phyloP scores from a whole-genome alignment of 2,329 filamentous ascomycete genomes.

The Paecilomyces formosus region DNA sequence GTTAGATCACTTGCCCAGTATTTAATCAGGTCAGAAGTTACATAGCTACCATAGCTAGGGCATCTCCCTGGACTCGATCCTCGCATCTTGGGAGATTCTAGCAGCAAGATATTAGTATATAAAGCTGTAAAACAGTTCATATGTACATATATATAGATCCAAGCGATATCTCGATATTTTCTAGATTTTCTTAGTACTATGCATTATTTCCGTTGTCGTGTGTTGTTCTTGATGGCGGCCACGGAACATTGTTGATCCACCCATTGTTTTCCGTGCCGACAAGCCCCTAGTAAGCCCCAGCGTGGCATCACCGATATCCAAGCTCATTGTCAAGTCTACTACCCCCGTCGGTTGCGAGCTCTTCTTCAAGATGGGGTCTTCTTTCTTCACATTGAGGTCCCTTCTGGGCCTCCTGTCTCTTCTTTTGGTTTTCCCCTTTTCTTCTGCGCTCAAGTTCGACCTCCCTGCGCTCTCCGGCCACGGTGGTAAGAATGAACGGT shows the following conservation, averaged over 20 bases:
- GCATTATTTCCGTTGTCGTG: no score
- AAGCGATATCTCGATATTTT: no score
- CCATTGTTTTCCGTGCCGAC: not conserved
- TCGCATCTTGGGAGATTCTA: no score
- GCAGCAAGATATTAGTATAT: no score
- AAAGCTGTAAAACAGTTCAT: no score
- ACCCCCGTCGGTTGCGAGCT: conserved; percentile 8
- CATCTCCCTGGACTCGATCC: no score
- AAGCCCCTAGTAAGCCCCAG: conserved; percentile 19
- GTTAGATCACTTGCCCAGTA: no score
- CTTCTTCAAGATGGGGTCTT: conserved; percentile 21
- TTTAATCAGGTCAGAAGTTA: no score
- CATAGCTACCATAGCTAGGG: no score
- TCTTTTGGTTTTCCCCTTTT: conserved; percentile 23
- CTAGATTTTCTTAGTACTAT: not conserved
- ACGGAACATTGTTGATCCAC: conserved; percentile 25
- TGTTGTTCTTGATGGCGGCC: not conserved
- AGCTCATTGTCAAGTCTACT: conserved; percentile 7
- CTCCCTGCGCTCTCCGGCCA: conserved; percentile 62
- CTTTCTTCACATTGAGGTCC: conserved; percentile 22
- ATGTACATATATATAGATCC: no score
- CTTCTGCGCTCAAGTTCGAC: conserved; percentile 83
- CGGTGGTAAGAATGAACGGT: conserved; percentile 64
- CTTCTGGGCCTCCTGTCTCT: conserved; percentile 25
- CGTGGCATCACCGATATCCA: conserved; percentile 26